These are phyloP conservation scores for Xylariaceae sp. DNA, from an alignment of 2,329 filamentous ascomycete species.

Conservation along the genomic window DNA sequence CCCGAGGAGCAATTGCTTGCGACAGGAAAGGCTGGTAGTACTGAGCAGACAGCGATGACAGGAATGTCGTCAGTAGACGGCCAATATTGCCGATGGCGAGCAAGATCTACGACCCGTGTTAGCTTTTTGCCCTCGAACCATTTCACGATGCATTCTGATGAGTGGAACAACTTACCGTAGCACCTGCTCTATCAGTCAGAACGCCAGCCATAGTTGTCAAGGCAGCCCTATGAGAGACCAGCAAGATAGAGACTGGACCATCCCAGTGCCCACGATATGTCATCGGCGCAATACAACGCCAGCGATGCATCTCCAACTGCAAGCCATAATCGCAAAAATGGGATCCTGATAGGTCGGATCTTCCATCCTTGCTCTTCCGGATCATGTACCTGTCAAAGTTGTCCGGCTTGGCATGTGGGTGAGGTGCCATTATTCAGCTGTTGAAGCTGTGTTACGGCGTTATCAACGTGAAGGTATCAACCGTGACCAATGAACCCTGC, in stretches of 20 bases:
- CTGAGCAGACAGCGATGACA: conserved; percentile 26
- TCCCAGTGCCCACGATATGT: conserved; percentile 35
- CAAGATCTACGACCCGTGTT: conserved; percentile 4
- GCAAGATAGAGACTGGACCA: conserved; percentile 31
- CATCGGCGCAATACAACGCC: conserved; percentile 28
- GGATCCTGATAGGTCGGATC: background rate
- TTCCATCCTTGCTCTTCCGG: background rate
- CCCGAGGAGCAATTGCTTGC: conserved; percentile 25
- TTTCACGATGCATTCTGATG: conserved; percentile 1
- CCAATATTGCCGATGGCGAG: conserved; percentile 14
- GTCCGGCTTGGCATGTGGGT: background rate
- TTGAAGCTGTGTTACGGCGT: background rate
- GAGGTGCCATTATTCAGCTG: background rate
- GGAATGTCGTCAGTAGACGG: conserved; percentile 25
- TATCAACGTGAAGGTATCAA: too few relatives aligned
- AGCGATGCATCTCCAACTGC: conserved; percentile 19
- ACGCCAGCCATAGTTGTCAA: conserved; percentile 26
- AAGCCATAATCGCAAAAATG: conserved; percentile 16
- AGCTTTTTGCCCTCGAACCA: background rate
- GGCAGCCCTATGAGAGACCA: conserved; percentile 24
- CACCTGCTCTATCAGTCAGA: conserved; percentile 30
- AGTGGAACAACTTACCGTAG: conserved; percentile 14
- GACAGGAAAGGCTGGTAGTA: conserved; percentile 33
- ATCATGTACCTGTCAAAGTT: background rate
- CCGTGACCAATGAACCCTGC: too few relatives aligned